A percentile compares a stretch with the other conserved stretches of the same genome.
Conservation (phyloP, 1,284 basidiomycete species). For the Rhodotorula sp. region DNA sequence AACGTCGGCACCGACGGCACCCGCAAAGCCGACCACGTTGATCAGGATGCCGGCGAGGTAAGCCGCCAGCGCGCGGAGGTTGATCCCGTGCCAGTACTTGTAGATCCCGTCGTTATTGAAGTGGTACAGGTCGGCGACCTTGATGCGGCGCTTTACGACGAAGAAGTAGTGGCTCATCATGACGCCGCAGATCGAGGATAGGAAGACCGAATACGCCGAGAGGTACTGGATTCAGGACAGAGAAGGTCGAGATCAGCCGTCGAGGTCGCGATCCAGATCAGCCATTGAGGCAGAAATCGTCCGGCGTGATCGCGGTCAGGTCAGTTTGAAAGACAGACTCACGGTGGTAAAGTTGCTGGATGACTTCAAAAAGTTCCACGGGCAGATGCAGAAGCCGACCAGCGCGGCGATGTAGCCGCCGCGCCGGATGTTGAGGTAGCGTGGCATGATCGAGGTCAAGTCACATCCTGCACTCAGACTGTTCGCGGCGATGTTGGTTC, state of each 20-base stretch:
- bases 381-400: constrained; percentile 61
- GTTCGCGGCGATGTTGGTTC: constrained; percentile 60
- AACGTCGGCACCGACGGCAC: constrained; percentile 59
- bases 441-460: constrained; percentile 72
- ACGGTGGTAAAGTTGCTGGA: constrained; percentile 69
- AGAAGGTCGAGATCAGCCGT: constrained; percentile 58
- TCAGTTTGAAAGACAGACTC: not conserved
- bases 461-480: constrained; percentile 81
- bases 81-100: constrained; percentile 71
- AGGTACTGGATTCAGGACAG: constrained; percentile 62
- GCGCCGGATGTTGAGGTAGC: constrained; percentile 79
- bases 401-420: constrained; percentile 75
- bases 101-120: constrained; percentile 64
- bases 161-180: constrained; percentile 77
- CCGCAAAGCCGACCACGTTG: constrained; percentile 62
- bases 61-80: constrained; percentile 58
- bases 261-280: not conserved
- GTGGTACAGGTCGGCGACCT: constrained; percentile 69
- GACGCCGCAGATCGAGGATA: constrained; percentile 66
- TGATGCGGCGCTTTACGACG: constrained; percentile 68
- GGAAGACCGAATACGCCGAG: constrained; percentile 76
- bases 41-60: constrained; percentile 73
- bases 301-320: not conserved
- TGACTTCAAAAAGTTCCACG: constrained; percentile 74
- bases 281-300: not conserved